Conservation (phyloP, 2,329 filamentous ascomycete species). For the Acrocalymma vagum region DNA sequence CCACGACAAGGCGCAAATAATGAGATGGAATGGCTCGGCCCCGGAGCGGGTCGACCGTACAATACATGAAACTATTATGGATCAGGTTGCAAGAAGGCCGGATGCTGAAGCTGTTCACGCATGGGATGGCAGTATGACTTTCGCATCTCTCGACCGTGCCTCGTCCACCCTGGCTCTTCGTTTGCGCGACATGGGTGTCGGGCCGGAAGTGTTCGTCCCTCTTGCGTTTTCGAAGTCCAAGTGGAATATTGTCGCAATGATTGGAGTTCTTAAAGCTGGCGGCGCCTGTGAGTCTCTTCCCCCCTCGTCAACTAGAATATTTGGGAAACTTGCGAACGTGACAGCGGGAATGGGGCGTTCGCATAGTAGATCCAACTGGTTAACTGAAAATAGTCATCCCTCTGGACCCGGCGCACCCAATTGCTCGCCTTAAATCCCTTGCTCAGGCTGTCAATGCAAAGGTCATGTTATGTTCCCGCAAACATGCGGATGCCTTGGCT, state of each 20-base stretch:
- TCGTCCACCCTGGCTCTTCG: conserved; percentile 9
- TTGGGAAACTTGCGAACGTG: neutral
- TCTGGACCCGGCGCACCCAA: conserved; percentile 32
- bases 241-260: conserved; percentile 42
- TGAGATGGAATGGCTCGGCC: no score
- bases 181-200: conserved; percentile 15
- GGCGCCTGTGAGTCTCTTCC: conserved; percentile 37
- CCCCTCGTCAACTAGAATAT: conserved; percentile 2
- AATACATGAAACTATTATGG: no score
- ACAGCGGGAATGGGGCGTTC: no score
- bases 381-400: no score
- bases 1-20: no score
- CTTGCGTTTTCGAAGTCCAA: conserved; percentile 29
- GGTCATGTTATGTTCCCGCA: conserved; percentile 1
- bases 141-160: neutral
- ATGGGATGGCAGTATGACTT: conserved; percentile 13
- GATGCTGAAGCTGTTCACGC: conserved; percentile 26
- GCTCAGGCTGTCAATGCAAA: conserved; percentile 3
- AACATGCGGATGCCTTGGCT: no score
- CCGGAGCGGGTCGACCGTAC: no score
- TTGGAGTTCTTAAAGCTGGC: conserved; percentile 53
- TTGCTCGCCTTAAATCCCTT: conserved; percentile 34
- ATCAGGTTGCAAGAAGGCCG: no score
- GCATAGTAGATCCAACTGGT: no score
- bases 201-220: conserved; percentile 20